Conservation (phyloP, 495 filamentous ascomycete species). For the Sphaerosporella brunnea region DNA sequence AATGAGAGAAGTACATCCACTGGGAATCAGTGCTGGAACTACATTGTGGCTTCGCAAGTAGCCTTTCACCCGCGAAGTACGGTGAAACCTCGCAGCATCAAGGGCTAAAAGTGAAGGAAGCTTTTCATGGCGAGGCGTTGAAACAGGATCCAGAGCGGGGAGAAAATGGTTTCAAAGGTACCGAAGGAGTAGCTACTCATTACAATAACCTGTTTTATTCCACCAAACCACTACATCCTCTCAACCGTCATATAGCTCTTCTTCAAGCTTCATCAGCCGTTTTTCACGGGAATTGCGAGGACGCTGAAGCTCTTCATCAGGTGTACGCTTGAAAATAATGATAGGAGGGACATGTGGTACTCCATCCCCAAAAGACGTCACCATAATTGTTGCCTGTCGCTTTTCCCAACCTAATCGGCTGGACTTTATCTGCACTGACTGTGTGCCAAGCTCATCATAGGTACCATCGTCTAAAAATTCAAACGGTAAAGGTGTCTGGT, state of each 20-base stretch:
- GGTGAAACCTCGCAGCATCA: constrained; percentile 3
- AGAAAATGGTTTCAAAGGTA: background rate
- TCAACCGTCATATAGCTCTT: background rate
- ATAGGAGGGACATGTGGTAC: background rate
- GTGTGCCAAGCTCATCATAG: too few relatives aligned
- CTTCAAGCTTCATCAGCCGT: background rate
- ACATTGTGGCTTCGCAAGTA: background rate
- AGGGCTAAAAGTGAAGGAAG: background rate
- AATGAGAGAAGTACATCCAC: background rate
- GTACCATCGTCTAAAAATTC: constrained; percentile 1
- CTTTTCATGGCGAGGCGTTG: background rate
- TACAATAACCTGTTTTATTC: background rate
- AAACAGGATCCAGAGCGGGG: background rate
- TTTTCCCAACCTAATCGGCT: too few relatives aligned
- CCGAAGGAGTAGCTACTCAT: background rate
- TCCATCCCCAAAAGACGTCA: too few relatives aligned
- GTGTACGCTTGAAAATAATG: background rate
- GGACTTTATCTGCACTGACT: too few relatives aligned
- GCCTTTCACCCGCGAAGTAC: background rate
- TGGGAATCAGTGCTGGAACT: background rate
- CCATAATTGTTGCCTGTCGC: too few relatives aligned
- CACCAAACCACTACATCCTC: background rate
- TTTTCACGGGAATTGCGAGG: background rate
- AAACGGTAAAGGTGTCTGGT: constrained; percentile 7
- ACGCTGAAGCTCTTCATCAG: background rate